A percentile compares a stretch with the other conserved stretches of the same genome.
These are phyloP conservation scores for Lachnellula arida DNA, from an alignment of 2,329 filamentous ascomycete genomes.

Conservation along the genomic window DNA sequence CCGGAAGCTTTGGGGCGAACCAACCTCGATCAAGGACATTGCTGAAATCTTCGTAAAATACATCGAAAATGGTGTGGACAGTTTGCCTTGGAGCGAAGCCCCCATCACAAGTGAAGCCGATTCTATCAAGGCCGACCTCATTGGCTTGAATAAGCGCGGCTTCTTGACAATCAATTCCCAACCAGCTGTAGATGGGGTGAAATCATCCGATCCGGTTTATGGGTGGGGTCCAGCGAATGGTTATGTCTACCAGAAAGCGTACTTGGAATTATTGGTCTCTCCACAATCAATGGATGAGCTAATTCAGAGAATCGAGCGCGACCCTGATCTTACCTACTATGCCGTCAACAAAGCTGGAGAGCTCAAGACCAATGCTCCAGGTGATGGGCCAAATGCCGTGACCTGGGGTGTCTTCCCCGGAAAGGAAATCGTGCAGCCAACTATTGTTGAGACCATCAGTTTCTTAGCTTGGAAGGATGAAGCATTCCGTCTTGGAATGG, in stretches of 20 bases:
- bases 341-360: constrained; percentile 81
- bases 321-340: constrained; percentile 87
- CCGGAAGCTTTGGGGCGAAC: constrained; percentile 89
- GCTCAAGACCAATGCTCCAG: constrained; percentile 77
- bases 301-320: constrained; percentile 68
- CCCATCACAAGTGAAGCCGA: constrained; percentile 80
- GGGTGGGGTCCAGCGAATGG: constrained; percentile 95
- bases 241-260: constrained; percentile 98
- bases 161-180: constrained; percentile 97
- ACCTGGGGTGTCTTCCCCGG: constrained; percentile 99
- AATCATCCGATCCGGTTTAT: constrained; percentile 79
- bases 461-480: constrained; percentile 99
- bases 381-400: constrained; percentile 91
- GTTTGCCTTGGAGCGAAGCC: constrained; percentile 90
- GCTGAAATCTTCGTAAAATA: constrained; percentile 81
- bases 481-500: constrained; percentile 84
- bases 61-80: constrained; percentile 72
- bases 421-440: constrained; percentile 98
- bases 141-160: constrained; percentile 79
- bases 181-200: constrained; percentile 85
- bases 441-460: constrained; percentile 96
- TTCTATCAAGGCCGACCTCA: constrained; percentile 68
- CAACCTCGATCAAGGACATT: constrained; percentile 73
- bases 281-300: constrained; percentile 75
- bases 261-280: constrained; percentile 85